Percentiles rank a stretch among this genome's conserved stretches.
Conservation (phyloP, 78 protist genomes). For the Dictyostelium capitatum region DNA sequence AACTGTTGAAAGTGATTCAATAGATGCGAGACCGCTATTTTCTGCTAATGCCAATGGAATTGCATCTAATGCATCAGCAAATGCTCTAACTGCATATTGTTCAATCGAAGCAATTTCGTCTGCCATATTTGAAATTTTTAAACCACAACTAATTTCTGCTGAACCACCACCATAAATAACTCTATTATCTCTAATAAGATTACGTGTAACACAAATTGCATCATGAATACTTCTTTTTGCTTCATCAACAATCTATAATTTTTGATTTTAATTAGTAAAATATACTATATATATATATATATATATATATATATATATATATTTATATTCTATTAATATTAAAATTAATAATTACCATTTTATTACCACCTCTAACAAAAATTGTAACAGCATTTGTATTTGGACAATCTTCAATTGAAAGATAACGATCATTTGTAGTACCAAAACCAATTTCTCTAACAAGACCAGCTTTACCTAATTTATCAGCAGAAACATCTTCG, state of each 20-base stretch:
- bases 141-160: constrained; percentile 96
- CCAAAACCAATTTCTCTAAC: constrained; percentile 98
- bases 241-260: constrained; percentile 95
- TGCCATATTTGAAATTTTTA: constrained; percentile 93
- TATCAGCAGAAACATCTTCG: constrained; percentile 97
- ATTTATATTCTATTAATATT: not conserved
- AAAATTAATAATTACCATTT: constrained; percentile 91
- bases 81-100: constrained; percentile 99
- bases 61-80: constrained; percentile 99
- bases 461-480: constrained; percentile 97
- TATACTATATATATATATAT: no score
- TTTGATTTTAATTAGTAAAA: not conserved
- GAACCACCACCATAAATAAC: constrained; percentile 99
- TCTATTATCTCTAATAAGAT: constrained; percentile 98
- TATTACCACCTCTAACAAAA: constrained; percentile 99
- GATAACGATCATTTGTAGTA: constrained; percentile 98
- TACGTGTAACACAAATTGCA: constrained; percentile 99
- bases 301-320: not conserved
- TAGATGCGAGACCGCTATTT: constrained; percentile 97
- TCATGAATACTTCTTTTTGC: constrained; percentile 99
- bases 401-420: constrained; percentile 98
- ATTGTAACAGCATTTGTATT: constrained; percentile 98
- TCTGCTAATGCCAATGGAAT: constrained; percentile 99
- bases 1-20: constrained; percentile 94
- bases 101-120: constrained; percentile 92